These are phyloP conservation scores for Vachellia collinsii DNA, from an alignment of 306 rosid genomes.

Conservation along the genomic window DNA sequence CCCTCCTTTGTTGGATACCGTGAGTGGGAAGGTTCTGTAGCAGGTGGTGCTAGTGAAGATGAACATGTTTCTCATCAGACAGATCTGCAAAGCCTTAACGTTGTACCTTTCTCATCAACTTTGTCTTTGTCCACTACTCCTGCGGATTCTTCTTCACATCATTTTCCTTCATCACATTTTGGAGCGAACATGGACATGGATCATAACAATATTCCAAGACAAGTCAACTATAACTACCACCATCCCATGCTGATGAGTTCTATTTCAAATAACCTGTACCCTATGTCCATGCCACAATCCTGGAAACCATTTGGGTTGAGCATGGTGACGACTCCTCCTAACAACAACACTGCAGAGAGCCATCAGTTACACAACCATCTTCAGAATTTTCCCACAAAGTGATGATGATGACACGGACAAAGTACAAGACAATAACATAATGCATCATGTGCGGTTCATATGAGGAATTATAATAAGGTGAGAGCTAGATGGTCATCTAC, in stretches of 20 bases:
- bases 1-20: conserved; percentile 51
- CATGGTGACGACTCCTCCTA: conserved; percentile 44
- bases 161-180: conserved; percentile 48
- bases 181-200: conserved; percentile 53
- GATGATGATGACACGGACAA: conserved; percentile 37
- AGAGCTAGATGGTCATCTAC: too few species aligned
- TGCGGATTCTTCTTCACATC: conserved; percentile 40
- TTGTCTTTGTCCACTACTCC: conserved; percentile 56
- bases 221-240: conserved; percentile 40
- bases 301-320: conserved; percentile 57
- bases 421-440: conserved; percentile 2
- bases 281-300: conserved; percentile 43
- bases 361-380: conserved; percentile 47
- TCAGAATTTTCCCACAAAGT: conserved; percentile 49
- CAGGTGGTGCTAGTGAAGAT: background rate
- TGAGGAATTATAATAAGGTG: too few species aligned
- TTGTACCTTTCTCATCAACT: conserved; percentile 57
- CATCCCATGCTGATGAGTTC: conserved; percentile 49
- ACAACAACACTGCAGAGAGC: conserved; percentile 36
- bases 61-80: conserved; percentile 30
- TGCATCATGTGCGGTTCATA: conserved; percentile 9
- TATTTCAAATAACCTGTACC: conserved; percentile 34
- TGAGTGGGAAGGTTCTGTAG: conserved; percentile 29
- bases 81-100: conserved; percentile 50
- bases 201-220: conserved; percentile 40